These are phyloP conservation scores for Gracilariopsis chorda DNA, from an alignment of 23 red algal genomes.

Conservation along the genomic window DNA sequence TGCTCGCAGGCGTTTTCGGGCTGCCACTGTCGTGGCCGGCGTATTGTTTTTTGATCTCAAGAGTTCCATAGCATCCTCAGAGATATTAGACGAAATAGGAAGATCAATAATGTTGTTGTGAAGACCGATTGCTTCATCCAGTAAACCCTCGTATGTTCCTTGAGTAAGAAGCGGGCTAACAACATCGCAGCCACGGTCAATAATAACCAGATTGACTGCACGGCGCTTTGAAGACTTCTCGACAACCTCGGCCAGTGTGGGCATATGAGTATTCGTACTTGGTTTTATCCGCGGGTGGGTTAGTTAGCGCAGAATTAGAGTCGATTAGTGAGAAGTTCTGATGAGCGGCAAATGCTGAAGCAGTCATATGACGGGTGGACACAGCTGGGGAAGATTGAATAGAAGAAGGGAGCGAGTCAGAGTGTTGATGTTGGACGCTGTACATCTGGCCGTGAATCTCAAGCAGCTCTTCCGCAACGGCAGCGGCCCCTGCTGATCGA, in stretches of 20 bases:
- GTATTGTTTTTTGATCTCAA: background rate
- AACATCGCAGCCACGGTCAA: constrained; percentile 84
- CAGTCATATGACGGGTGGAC: background rate
- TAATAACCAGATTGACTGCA: constrained; percentile 61
- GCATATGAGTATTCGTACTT: background rate
- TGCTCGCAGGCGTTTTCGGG: constrained; percentile 25
- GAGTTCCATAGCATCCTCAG: constrained; percentile 57
- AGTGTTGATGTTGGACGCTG: background rate
- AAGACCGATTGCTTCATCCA: constrained; percentile 82
- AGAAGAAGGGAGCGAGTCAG: background rate
- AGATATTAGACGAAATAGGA: constrained; percentile 17
- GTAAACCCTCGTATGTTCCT: constrained; percentile 90
- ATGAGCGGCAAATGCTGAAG: constrained; percentile 11
- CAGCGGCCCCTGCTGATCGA: constrained; percentile 63
- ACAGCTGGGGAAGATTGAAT: constrained; percentile 17
- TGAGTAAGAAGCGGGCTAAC: constrained; percentile 92
- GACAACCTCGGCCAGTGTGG: background rate
- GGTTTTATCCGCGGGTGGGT: background rate
- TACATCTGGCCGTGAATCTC: constrained; percentile 43
- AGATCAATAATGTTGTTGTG: constrained; percentile 74
- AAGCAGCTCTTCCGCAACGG: constrained; percentile 52
- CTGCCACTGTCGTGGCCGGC: constrained; percentile 26
- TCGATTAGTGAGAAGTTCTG: background rate
- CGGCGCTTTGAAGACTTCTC: constrained; percentile 1
- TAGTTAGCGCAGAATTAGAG: background rate